Conservation (phyloP, 1,284 basidiomycete species). For the Gymnopus androsaceus region DNA sequence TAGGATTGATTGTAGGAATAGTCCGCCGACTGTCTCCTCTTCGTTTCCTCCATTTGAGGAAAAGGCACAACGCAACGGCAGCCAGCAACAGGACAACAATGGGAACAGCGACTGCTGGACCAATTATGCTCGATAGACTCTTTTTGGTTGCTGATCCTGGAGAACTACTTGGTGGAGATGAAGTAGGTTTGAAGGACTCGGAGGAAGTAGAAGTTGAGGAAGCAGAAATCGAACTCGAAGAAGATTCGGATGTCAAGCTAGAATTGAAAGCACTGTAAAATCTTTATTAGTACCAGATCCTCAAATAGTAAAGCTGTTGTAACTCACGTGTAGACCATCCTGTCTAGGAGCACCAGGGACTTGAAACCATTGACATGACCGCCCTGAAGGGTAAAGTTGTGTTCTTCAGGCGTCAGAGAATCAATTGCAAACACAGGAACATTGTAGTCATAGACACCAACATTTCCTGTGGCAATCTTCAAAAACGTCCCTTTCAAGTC, state of each 20-base stretch:
- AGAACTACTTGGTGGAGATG: neutral
- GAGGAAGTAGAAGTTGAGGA: neutral
- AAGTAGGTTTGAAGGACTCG: neutral
- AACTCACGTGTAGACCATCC: conserved; percentile 12
- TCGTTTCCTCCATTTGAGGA: neutral
- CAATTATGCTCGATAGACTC: neutral
- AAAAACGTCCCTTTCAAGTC: conserved; percentile 23
- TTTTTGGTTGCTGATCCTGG: neutral
- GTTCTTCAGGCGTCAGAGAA: neutral
- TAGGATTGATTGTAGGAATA: neutral
- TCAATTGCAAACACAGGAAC: conserved; percentile 6
- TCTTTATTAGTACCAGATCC: neutral
- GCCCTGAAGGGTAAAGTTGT: conserved; percentile 8
- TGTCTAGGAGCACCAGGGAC: conserved; percentile 2
- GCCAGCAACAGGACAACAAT: neutral
- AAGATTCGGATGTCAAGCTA: neutral
- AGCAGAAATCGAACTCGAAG: neutral
- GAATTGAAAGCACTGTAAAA: neutral
- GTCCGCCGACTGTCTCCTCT: neutral
- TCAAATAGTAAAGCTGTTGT: neutral
- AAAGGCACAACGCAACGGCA: neutral
- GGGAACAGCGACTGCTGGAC: conserved; percentile 2
- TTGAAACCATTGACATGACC: conserved; percentile 11
- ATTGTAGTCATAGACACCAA: conserved; percentile 1
- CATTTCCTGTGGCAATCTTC: conserved; percentile 12